A percentile compares a stretch with the other conserved stretches of the same genome.
phyloP scores from a whole-genome alignment of 1,139 yeast species.

The Diutina sp. region DNA sequence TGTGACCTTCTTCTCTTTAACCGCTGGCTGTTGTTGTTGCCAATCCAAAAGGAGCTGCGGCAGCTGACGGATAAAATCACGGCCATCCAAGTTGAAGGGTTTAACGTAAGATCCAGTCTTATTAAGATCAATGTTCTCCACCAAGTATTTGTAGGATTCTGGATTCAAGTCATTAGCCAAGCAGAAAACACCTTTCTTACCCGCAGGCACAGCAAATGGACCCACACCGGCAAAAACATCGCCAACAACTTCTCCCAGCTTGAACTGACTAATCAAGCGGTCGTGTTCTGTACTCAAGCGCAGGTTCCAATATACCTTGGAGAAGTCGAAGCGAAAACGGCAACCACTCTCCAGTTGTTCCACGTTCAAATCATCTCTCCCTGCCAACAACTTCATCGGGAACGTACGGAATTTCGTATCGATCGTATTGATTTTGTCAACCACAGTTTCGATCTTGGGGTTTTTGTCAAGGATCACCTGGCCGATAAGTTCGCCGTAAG shows the following conservation, averaged over 20 bases:
- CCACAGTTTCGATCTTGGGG: constrained; percentile 69
- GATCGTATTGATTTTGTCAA: constrained; percentile 83
- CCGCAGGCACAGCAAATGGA: constrained; percentile 96
- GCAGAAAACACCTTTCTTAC: constrained; percentile 65
- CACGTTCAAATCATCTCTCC: constrained; percentile 58
- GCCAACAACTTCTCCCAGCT: constrained; percentile 60
- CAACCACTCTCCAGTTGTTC: constrained; percentile 88
- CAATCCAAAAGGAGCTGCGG: constrained; percentile 35
- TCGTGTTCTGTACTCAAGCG: constrained; percentile 90
- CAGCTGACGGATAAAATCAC: constrained; percentile 59
- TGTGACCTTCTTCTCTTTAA: constrained; percentile 16
- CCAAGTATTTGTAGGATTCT: constrained; percentile 59
- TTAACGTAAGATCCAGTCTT: constrained; percentile 48
- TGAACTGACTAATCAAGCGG: constrained; percentile 52
- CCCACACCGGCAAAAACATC: constrained; percentile 99
- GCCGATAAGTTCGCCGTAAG: constrained; percentile 72
- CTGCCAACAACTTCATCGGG: constrained; percentile 88
- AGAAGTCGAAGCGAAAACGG: constrained; percentile 73
- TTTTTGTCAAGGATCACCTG: constrained; percentile 87
- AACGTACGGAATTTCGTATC: constrained; percentile 85
- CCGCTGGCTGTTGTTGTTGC: constrained; percentile 12
- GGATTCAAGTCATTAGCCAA: constrained; percentile 94
- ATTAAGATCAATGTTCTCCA: constrained; percentile 51
- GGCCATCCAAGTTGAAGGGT: constrained; percentile 69
- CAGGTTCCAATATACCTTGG: constrained; percentile 96